Evolutionary conservation across 805 yeast genomes (phyloP).

Genomic region (Ogataea thermomethanolica): DNA sequence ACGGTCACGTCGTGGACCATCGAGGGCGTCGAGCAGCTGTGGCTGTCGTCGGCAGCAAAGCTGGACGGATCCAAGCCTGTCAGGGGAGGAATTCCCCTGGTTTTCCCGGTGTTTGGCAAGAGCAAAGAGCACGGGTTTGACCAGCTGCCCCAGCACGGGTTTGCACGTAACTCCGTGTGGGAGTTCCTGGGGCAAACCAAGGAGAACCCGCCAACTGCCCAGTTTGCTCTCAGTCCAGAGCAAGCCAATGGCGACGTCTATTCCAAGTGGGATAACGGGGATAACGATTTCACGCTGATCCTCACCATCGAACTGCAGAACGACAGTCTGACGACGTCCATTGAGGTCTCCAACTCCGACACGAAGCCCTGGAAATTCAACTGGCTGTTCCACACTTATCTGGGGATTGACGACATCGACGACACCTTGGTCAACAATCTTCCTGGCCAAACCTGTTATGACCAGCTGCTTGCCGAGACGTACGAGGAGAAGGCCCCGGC

Average conservation of each 20-base stretch:
- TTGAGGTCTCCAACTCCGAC: conserved; percentile 76
- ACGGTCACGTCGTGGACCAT: conserved; percentile 80
- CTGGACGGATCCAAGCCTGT: conserved; percentile 93
- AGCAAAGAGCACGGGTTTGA: conserved; percentile 55
- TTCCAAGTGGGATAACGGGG: conserved; percentile 50
- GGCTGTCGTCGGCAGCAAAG: conserved; percentile 75
- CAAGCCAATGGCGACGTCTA: conserved; percentile 60
- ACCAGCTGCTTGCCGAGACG: conserved; percentile 64
- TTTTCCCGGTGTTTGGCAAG: conserved; percentile 91
- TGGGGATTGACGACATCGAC: conserved; percentile 70
- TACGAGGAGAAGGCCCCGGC: conserved; percentile 75
- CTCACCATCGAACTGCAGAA: conserved; percentile 60
- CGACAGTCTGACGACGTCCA: conserved; percentile 58
- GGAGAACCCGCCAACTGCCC: conserved; percentile 70
- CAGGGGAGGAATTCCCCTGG: conserved; percentile 95
- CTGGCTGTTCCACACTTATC: conserved; percentile 93
- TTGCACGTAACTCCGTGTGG: conserved; percentile 90
- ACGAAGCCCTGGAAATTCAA: conserved; percentile 71
- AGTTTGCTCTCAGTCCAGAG: conserved; percentile 89
- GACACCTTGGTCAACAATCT: conserved; percentile 76
- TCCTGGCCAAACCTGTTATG: conserved; percentile 67
- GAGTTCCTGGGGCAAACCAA: conserved; percentile 86
- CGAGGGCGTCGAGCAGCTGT: conserved; percentile 72
- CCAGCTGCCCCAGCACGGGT: conserved; percentile 90
- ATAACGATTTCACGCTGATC: conserved; percentile 73